These are phyloP conservation scores for Cairneyella variabilis DNA, from an alignment of 495 filamentous ascomycete genomes.

Conservation along the genomic window DNA sequence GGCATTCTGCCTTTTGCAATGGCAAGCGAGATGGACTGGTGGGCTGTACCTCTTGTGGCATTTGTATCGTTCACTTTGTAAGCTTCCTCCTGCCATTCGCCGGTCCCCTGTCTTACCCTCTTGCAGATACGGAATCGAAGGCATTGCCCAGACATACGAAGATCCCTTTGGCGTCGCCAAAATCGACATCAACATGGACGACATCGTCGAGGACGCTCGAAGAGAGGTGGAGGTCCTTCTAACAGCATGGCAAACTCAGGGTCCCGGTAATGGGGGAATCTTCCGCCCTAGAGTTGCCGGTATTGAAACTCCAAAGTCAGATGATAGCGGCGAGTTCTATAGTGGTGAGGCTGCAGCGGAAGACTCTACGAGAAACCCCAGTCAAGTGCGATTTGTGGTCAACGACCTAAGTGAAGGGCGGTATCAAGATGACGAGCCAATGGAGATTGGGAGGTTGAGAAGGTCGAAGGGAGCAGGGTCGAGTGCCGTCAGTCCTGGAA, in stretches of 20 bases:
- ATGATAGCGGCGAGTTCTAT: slow-evolving; percentile 17
- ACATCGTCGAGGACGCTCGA: slow-evolving; percentile 62
- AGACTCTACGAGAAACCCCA: not conserved
- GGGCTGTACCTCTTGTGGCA: slow-evolving; percentile 62
- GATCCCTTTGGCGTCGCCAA: slow-evolving; percentile 70
- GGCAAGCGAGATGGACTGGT: slow-evolving; percentile 68
- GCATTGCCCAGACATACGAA: slow-evolving; percentile 45
- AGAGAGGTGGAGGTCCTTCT: slow-evolving; percentile 62
- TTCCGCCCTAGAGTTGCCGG: slow-evolving; percentile 19
- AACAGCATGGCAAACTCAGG: slow-evolving; percentile 54
- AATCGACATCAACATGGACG: slow-evolving; percentile 80
- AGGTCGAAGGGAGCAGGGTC: not conserved
- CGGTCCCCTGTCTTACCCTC: not conserved
- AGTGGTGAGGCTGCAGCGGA: not conserved
- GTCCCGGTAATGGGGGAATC: slow-evolving; percentile 15
- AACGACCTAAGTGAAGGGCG: slow-evolving; percentile 15
- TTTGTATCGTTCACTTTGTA: slow-evolving; percentile 69
- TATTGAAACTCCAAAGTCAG: slow-evolving; percentile 10
- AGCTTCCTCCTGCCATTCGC: slow-evolving; percentile 29
- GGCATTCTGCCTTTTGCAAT: slow-evolving; percentile 72
- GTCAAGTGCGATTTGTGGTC: slow-evolving; percentile 18
- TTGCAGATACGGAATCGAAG: slow-evolving; percentile 50
- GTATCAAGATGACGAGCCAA: slow-evolving; percentile 16
- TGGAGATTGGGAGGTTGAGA: slow-evolving; percentile 5
- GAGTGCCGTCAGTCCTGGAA: slow-evolving; percentile 17